These are phyloP conservation scores for Podospora fimiseda DNA, from an alignment of 495 filamentous ascomycete genomes.

Conservation along the genomic window DNA sequence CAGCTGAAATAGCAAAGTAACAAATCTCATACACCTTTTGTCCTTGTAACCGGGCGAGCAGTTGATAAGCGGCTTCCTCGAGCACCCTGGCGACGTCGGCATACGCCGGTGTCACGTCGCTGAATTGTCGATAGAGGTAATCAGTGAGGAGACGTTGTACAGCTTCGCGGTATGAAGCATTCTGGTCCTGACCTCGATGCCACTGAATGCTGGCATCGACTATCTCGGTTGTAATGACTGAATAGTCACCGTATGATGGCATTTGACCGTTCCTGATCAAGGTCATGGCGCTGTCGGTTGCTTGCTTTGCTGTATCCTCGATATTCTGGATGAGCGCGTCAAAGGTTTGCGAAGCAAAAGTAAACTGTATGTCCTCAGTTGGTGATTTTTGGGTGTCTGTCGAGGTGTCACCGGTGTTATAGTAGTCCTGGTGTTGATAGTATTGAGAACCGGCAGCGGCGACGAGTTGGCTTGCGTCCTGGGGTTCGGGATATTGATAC, in stretches of 20 bases:
- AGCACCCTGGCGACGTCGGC: slow-evolving; percentile 1
- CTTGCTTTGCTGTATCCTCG: slow-evolving; percentile 4
- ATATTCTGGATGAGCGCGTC: not conserved
- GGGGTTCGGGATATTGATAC: not conserved
- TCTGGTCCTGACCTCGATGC: not conserved
- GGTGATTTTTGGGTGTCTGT: not conserved
- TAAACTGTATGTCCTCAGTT: not conserved
- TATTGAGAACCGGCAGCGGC: slow-evolving; percentile 8
- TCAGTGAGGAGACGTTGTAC: slow-evolving; percentile 9
- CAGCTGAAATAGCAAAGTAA: slow-evolving; percentile 7
- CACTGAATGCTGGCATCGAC: not conserved
- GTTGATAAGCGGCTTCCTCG: slow-evolving; percentile 19
- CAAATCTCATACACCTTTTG: slow-evolving; percentile 8
- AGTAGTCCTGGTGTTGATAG: not conserved
- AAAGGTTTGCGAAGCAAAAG: not conserved
- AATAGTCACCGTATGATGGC: not conserved
- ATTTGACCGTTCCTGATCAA: not conserved
- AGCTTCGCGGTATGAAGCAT: slow-evolving; percentile 4
- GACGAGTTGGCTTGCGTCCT: not conserved
- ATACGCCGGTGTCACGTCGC: not conserved
- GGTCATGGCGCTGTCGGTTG: slow-evolving; percentile 2
- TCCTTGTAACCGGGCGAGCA: slow-evolving; percentile 10
- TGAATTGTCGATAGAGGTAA: slow-evolving; percentile 1
- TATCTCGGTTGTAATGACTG: not conserved
- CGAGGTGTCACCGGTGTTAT: too few relatives aligned